Evolutionary conservation across 805 yeast genomes (phyloP).

Genomic region (Metschnikowia amazonensis): DNA sequence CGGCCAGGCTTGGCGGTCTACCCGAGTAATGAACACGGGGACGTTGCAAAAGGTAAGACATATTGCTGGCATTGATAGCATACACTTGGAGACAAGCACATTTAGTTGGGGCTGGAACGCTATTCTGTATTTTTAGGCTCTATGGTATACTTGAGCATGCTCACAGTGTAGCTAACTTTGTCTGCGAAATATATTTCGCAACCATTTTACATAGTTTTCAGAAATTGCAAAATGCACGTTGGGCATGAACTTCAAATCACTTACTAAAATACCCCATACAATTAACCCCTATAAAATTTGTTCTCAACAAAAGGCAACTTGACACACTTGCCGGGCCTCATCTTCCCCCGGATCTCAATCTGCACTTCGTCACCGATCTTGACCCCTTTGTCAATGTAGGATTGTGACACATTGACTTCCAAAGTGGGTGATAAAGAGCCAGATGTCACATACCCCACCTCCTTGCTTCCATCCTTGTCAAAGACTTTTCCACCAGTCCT

Average conservation of each 20-base stretch:
- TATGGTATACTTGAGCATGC: background rate
- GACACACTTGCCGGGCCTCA: conserved; percentile 67
- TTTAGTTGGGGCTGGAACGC: too few relatives aligned
- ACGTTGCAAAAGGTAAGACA: too few relatives aligned
- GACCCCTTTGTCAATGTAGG: conserved; percentile 67
- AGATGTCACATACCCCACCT: conserved; percentile 57
- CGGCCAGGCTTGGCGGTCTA: background rate
- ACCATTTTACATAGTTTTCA: background rate
- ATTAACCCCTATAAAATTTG: conserved; percentile 55
- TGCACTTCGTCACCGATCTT: conserved; percentile 72
- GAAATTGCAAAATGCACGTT: background rate
- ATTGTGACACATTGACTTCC: conserved; percentile 86
- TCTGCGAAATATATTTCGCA: background rate
- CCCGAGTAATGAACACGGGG: too few relatives aligned
- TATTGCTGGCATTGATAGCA: too few relatives aligned
- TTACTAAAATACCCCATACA: background rate
- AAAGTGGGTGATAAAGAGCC: conserved; percentile 58
- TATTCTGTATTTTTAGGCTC: too few relatives aligned
- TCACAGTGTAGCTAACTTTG: background rate
- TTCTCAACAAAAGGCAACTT: conserved; percentile 83
- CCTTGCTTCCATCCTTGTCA: conserved; percentile 46
- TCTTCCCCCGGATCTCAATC: conserved; percentile 80
- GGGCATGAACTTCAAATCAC: too few relatives aligned
- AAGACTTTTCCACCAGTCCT: conserved; percentile 72
- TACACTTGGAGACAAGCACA: background rate